Evolutionary conservation across 306 rosid genomes (phyloP).

Genomic region (Dalbergia cochinchinensis): DNA sequence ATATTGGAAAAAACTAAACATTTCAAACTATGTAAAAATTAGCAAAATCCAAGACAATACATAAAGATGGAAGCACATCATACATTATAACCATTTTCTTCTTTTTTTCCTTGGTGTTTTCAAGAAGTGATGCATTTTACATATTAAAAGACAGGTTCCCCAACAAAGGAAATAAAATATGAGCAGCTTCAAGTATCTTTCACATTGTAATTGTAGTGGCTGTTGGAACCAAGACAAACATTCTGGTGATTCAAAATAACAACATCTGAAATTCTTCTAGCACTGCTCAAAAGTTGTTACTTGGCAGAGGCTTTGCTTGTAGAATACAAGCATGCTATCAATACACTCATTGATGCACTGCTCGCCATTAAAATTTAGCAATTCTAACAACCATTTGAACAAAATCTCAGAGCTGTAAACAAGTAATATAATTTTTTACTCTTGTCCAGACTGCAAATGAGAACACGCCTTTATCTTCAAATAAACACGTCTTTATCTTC

Average conservation of each 20-base stretch:
- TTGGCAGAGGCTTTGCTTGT: not conserved
- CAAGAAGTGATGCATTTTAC: not conserved
- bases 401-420: not conserved
- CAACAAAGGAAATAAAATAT: not conserved
- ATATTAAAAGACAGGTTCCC: not conserved
- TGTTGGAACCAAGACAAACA: not conserved
- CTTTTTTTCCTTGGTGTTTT: not conserved
- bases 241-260: not conserved
- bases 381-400: not conserved
- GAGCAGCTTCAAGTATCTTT: not conserved
- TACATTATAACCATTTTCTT: not conserved
- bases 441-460: not conserved
- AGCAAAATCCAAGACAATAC: constrained; percentile 25
- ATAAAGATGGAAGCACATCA: constrained; percentile 30
- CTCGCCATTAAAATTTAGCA: not conserved
- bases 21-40: constrained; percentile 1
- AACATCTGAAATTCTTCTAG: not conserved
- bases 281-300: not conserved
- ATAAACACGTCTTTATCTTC: too few species aligned
- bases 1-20: constrained; percentile 30
- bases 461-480: not conserved
- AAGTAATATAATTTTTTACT: not conserved
- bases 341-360: not conserved
- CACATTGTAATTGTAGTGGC: constrained; percentile 13
- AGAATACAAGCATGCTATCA: not conserved